Evolutionary conservation across 164 flowering plant species (phyloP).

Genomic region (Chimonanthus praecox): DNA sequence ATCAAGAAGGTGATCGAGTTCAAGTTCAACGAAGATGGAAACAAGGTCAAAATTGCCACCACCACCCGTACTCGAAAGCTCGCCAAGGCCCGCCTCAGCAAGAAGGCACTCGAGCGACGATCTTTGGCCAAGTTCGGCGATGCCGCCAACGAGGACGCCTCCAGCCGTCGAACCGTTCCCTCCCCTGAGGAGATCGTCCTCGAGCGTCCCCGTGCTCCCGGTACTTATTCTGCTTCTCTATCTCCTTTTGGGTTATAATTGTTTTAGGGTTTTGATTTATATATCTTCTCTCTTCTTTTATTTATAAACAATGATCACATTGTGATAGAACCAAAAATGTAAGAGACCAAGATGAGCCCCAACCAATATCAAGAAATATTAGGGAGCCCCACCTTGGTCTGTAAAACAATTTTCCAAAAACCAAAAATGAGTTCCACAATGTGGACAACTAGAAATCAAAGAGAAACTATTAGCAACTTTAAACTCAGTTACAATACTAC

Average conservation of each 20-base stretch:
- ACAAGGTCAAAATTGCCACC: constrained; percentile 73
- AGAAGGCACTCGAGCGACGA: constrained; percentile 78
- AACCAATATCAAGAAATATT: no score
- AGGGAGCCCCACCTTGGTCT: no score
- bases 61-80: constrained; percentile 63
- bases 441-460: no score
- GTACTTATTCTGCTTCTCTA: constrained; percentile 20
- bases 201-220: constrained; percentile 74
- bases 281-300: neutral
- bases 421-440: no score
- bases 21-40: constrained; percentile 66
- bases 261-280: no score
- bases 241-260: no score
- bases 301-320: neutral
- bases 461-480: no score
- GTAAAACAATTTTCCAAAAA: neutral
- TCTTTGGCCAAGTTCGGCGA: constrained; percentile 83
- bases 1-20: constrained; percentile 69
- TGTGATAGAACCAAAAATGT: no score
- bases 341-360: no score
- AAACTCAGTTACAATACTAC: no score
- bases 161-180: constrained; percentile 66
- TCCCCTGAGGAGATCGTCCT: constrained; percentile 84
- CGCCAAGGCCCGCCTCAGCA: no score
- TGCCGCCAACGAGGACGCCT: constrained; percentile 65